Base-by-base conservation (phyloP, 495 filamentous ascomycete species). In the Letharia columbiana region DNA sequence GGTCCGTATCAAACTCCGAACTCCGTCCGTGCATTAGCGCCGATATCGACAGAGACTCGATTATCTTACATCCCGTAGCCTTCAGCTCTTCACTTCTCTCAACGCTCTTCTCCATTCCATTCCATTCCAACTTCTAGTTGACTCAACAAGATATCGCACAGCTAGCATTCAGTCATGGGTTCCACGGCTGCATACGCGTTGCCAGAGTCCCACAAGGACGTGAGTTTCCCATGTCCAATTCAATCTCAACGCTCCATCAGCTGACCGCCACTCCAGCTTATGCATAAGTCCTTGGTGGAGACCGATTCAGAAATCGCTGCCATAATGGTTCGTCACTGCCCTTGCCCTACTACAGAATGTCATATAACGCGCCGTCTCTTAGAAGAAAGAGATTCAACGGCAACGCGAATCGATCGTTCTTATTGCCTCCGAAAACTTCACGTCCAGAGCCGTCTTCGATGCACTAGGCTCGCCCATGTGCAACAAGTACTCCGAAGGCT, bases 401-500 rank as follows among this genome's bases (percentile, higher is more conserved):
- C 94, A 99, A 82, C 88, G 92, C 72, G 92, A 98, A 83, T 97
- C 92, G 70, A 91, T 99, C 80, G 91, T 98, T 75, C 86, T 99
- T 77, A 99, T 99, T 73, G 95, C 91, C 75, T 94, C 90, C 64
- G 90, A 94, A 75, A 93, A 93, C 79, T 86, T 95, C 74, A 94
- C 91, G 44, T 93, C 91, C 52, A 89, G 89, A 59, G 90, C 90
- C 62, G 91, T 94, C 67, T 93, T 90, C 80, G 91, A 94, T 79
- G 90, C 91, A 69, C 85, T 94, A 61, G 90, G 91, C 69, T 91
- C 90, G 49, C 89, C 89, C 72, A 93, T 92, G 90, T 92, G 88
- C 73, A 93, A 99, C 86, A 99, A 99, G 82, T 99, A 99, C 85
- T 96, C 91, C 5, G 94, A 99, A 82, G 94, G 94, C 71, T 96